phyloP scores from a whole-genome alignment of 169 alveolate species.

The Cytauxzoon felis region DNA sequence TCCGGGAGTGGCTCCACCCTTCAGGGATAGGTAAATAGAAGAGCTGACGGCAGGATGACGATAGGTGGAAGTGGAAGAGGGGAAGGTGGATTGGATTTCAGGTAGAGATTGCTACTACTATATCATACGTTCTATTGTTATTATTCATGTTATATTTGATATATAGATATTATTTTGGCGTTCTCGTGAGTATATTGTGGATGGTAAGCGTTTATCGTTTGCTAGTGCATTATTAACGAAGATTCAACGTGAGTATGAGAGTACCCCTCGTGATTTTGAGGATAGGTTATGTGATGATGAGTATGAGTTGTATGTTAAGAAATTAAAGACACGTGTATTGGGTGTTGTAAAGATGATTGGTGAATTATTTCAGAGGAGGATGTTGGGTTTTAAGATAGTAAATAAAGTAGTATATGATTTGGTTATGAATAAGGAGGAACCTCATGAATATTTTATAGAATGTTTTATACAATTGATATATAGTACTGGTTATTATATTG shows the following conservation, averaged over 20 bases:
- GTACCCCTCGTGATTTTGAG: conserved; percentile 69
- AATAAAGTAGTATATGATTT: conserved; percentile 84
- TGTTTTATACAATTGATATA: conserved; percentile 83
- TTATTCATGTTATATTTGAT: conserved; percentile 15
- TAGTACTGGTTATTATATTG: conserved; percentile 85
- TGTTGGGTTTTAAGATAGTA: conserved; percentile 81
- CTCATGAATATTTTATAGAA: conserved; percentile 86
- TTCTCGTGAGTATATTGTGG: conserved; percentile 70
- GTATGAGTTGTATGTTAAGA: conserved; percentile 54
- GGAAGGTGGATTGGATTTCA: too few relatives aligned
- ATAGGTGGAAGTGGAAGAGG: too few relatives aligned
- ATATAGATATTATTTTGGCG: conserved; percentile 77
- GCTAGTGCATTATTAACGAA: conserved; percentile 70
- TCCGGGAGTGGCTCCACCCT: too few relatives aligned
- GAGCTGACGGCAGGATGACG: too few relatives aligned
- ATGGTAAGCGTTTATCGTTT: conserved; percentile 67
- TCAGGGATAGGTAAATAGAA: too few relatives aligned
- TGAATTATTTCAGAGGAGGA: conserved; percentile 82
- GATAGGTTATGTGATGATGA: conserved; percentile 62
- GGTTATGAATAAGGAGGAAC: conserved; percentile 80
- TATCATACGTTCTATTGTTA: conserved; percentile 11
- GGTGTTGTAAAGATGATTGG: conserved; percentile 88
- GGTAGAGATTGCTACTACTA: too few relatives aligned
- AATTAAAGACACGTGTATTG: conserved; percentile 76
- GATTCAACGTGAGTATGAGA: conserved; percentile 71